phyloP scores from a whole-genome alignment of 805 yeast genomes.

The Hanseniaspora valbyensis region DNA sequence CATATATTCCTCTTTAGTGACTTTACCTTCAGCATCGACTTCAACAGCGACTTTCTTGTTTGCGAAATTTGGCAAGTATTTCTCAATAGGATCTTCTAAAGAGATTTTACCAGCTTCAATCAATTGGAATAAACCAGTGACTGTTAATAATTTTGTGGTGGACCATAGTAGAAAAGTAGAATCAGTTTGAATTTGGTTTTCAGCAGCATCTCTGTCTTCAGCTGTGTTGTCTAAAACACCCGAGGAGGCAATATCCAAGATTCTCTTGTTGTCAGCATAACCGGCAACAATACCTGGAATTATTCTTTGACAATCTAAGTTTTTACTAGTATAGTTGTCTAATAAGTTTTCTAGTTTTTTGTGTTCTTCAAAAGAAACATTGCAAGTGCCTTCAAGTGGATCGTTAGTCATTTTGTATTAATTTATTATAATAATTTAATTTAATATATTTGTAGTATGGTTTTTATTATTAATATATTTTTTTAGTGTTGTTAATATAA shows the following conservation, averaged over 20 bases:
- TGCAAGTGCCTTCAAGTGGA: conserved; percentile 5
- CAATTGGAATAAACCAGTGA: conserved; percentile 28
- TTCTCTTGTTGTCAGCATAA: conserved; percentile 18
- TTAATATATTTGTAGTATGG: neutral
- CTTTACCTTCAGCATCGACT: conserved; percentile 20
- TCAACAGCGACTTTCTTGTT: conserved; percentile 21
- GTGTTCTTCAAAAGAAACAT: conserved; percentile 1
- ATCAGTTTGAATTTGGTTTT: conserved; percentile 18
- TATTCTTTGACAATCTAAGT: conserved; percentile 9
- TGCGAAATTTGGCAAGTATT: conserved; percentile 25
- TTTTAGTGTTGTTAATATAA: no score
- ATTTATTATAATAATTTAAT: neutral
- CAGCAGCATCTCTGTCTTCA: conserved; percentile 3
- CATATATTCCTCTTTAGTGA: conserved; percentile 21
- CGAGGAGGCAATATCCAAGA: conserved; percentile 18
- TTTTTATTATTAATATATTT: neutral
- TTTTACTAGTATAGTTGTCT: conserved; percentile 16
- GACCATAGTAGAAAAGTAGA: conserved; percentile 26
- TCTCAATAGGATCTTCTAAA: conserved; percentile 27
- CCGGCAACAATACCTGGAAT: conserved; percentile 20
- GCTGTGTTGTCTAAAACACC: conserved; percentile 17
- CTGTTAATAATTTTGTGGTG: conserved; percentile 28
- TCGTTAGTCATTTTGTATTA: conserved; percentile 8
- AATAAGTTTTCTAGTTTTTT: conserved; percentile 15
- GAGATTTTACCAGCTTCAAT: conserved; percentile 26